phyloP scores from a whole-genome alignment of 441 rosid genomes.

The Biscutella laevigata region DNA sequence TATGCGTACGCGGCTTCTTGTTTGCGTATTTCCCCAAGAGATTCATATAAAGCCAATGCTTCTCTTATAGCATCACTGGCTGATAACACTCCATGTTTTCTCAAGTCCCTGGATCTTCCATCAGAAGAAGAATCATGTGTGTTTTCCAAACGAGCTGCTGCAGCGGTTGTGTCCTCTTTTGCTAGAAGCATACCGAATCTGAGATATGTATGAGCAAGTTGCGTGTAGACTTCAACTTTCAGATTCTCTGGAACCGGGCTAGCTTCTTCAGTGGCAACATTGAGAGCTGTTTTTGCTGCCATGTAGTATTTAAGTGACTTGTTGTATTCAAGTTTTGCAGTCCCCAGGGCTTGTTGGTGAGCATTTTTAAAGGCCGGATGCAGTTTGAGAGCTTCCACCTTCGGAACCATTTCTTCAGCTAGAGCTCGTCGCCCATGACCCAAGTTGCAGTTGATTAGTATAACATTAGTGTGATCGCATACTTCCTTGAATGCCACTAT shows the following conservation, averaged over 20 bases:
- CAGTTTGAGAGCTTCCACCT: constrained; percentile 45
- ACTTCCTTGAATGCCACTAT: constrained; percentile 69
- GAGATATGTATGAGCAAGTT: constrained; percentile 74
- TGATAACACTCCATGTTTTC: constrained; percentile 64
- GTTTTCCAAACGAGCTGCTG: constrained; percentile 33
- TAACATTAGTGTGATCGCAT: constrained; percentile 62
- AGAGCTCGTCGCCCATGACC: constrained; percentile 91
- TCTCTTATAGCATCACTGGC: constrained; percentile 89
- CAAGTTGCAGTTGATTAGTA: constrained; percentile 72
- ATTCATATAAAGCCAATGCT: constrained; percentile 75
- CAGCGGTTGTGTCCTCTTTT: constrained; percentile 51
- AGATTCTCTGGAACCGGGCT: constrained; percentile 35
- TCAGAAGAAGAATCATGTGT: constrained; percentile 20
- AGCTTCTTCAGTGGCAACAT: constrained; percentile 30
- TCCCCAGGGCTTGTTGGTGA: constrained; percentile 49
- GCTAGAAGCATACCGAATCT: constrained; percentile 91
- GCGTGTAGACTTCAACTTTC: constrained; percentile 66
- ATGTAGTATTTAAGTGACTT: constrained; percentile 67
- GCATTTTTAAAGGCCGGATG: constrained; percentile 38
- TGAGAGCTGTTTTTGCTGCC: constrained; percentile 67
- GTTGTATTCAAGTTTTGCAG: constrained; percentile 61
- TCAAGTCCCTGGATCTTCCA: constrained; percentile 30
- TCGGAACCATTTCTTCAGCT: constrained; percentile 81
- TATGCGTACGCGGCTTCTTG: constrained; percentile 83
- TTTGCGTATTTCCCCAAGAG: constrained; percentile 66